A percentile compares a stretch with the other conserved stretches of the same genome.
These are phyloP conservation scores for Penicillium digitatum DNA, from an alignment of 2,329 filamentous ascomycete genomes.

Conservation along the genomic window DNA sequence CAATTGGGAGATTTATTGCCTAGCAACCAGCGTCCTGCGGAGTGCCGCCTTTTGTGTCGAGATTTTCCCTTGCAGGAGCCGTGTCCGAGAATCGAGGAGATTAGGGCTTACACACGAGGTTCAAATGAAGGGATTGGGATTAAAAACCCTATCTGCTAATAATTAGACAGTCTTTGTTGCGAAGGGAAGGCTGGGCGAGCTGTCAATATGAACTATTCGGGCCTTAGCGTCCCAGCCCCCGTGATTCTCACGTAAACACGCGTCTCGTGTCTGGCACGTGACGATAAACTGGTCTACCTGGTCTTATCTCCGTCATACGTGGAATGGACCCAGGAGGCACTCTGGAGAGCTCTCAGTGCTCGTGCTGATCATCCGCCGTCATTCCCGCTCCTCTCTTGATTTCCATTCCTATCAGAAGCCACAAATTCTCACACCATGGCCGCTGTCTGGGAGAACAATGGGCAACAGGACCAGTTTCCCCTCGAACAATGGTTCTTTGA, in stretches of 20 bases:
- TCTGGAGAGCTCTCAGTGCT: slow-evolving; percentile 1
- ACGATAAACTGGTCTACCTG: slow-evolving; percentile 9
- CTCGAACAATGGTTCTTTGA: slow-evolving; percentile 99
- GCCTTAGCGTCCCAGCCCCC: slow-evolving; percentile 12
- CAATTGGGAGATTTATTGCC: slow-evolving; percentile 3
- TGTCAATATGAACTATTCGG: slow-evolving; percentile 9
- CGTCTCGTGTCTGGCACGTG: slow-evolving; percentile 8
- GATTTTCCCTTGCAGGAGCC: slow-evolving; percentile 1
- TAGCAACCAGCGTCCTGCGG: not conserved
- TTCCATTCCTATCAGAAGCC: not conserved
- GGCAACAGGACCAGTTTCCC: slow-evolving; percentile 60
- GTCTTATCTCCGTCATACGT: slow-evolving; percentile 9
- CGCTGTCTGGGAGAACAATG: slow-evolving; percentile 44
- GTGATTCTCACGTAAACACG: slow-evolving; percentile 8
- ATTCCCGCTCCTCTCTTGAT: not conserved
- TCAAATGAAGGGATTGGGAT: not conserved
- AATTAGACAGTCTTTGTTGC: not conserved
- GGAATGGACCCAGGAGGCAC: not conserved
- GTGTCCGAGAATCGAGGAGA: not conserved
- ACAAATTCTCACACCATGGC: slow-evolving; percentile 32
- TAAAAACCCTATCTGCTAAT: not conserved
- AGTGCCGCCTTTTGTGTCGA: not conserved
- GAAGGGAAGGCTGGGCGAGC: not conserved
- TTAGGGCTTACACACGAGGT: not conserved
- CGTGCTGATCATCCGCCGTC: slow-evolving; percentile 1